Evolutionary conservation across 495 filamentous ascomycete species (phyloP).

Genomic region (Aspergillus indologenus): DNA sequence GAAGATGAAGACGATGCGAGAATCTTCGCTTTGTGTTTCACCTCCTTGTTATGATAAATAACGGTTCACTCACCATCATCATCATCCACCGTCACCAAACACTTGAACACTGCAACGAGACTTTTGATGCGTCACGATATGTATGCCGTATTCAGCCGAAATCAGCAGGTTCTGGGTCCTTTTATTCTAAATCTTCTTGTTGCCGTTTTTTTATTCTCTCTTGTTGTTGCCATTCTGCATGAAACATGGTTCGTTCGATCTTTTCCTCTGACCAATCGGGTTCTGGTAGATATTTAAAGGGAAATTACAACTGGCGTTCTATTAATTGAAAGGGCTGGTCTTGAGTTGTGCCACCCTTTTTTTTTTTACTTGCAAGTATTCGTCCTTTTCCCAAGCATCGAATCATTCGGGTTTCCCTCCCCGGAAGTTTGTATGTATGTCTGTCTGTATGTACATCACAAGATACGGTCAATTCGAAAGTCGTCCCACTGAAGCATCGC

Average conservation of each 20-base stretch:
- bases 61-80: no score
- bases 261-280: neutral
- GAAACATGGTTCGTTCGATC: slow-evolving; percentile 8
- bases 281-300: slow-evolving; percentile 11
- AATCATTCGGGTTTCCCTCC: neutral
- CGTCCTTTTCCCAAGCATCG: neutral
- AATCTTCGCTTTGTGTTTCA: slow-evolving; percentile 1
- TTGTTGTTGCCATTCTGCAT: slow-evolving; percentile 4
- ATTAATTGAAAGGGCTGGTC: neutral
- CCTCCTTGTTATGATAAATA: slow-evolving; percentile 5
- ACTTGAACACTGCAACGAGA: slow-evolving; percentile 4
- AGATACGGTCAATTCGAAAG: neutral
- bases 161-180: slow-evolving; percentile 10
- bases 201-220: no score
- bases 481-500: no score
- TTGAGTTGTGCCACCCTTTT: neutral
- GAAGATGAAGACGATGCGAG: neutral
- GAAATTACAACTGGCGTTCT: slow-evolving; percentile 2
- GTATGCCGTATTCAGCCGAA: slow-evolving; percentile 7
- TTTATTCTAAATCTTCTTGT: neutral
- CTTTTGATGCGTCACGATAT: slow-evolving; percentile 22
- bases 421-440: neutral
- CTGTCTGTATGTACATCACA: neutral
- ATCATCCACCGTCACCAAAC: neutral
- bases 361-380: neutral